Evolutionary conservation across 495 filamentous ascomycete genomes (phyloP).

Genomic region (Margaritispora aquatica): DNA sequence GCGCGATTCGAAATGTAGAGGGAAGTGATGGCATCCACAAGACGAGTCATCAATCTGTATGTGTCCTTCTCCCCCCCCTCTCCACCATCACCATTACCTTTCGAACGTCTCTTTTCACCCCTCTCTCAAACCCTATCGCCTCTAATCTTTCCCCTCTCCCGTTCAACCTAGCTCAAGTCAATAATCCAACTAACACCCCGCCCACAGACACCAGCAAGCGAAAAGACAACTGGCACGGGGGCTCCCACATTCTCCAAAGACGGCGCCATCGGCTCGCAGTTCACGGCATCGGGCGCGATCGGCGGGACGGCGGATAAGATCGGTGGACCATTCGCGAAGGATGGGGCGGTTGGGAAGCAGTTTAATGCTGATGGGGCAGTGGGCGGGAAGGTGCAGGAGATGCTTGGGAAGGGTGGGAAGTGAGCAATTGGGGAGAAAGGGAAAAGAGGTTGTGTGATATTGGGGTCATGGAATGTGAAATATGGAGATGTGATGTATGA

Average conservation of each 20-base stretch:
- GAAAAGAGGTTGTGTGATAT: background rate
- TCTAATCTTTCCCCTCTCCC: background rate
- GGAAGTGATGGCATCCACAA: conserved; percentile 1
- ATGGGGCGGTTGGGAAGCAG: conserved; percentile 8
- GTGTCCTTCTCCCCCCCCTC: background rate
- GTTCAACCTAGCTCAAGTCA: background rate
- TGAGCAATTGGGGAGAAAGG: background rate
- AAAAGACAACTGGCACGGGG: background rate
- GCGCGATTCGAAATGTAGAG: conserved; percentile 1
- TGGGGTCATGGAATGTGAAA: background rate
- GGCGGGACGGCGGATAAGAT: conserved; percentile 9
- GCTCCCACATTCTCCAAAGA: conserved; percentile 1
- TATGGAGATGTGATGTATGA: background rate
- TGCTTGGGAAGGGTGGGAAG: conserved; percentile 1
- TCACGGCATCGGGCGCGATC: conserved; percentile 6
- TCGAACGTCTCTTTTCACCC: background rate
- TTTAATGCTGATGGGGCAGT: conserved; percentile 4
- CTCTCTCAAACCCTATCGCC: background rate
- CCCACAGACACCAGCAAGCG: background rate
- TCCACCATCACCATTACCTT: background rate
- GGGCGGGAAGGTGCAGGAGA: background rate
- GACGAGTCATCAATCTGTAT: background rate
- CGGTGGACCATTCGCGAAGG: conserved; percentile 12
- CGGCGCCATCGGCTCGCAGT: conserved; percentile 9
- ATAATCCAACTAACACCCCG: background rate